Conservation (phyloP, 352 stramenopile species). For the Pythium insidiosum region DNA sequence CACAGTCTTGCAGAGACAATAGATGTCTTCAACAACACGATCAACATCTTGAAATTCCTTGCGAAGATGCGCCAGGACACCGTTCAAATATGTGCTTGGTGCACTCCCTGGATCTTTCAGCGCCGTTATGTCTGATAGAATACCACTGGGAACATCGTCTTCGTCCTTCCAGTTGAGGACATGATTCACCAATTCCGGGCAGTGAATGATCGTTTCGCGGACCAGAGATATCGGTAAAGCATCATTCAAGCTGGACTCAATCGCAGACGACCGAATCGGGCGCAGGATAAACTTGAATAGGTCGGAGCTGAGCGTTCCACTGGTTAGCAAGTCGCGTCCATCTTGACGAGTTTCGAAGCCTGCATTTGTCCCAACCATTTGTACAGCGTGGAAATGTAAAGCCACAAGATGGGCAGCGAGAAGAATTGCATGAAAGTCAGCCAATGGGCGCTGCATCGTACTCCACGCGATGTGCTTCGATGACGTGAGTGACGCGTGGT, state of each 20-base stretch:
- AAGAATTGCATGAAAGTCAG: conserved; percentile 44
- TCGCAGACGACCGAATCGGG: conserved; percentile 67
- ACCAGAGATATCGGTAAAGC: conserved; percentile 67
- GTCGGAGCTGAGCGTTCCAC: conserved; percentile 47
- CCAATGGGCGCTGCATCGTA: conserved; percentile 37
- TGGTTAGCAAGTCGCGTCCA: conserved; percentile 23
- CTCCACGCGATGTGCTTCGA: conserved; percentile 29
- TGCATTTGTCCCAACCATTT: not conserved
- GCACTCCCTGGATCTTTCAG: conserved; percentile 12
- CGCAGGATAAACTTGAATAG: conserved; percentile 77
- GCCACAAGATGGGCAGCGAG: conserved; percentile 51
- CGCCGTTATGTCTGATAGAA: conserved; percentile 20
- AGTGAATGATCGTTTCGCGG: conserved; percentile 69
- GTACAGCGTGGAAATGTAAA: conserved; percentile 37
- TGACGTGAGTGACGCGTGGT: not conserved
- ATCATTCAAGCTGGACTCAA: conserved; percentile 71
- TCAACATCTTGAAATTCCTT: not conserved
- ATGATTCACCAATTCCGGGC: conserved; percentile 69
- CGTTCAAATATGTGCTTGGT: not conserved
- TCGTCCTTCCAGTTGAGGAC: conserved; percentile 72
- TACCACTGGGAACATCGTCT: conserved; percentile 38
- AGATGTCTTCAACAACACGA: not conserved
- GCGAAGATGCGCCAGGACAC: not conserved
- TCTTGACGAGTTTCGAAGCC: no score
- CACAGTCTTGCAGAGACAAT: conserved; percentile 2